A percentile compares a stretch with the other conserved stretches of the same genome.
phyloP scores from a whole-genome alignment of 2,329 filamentous ascomycete genomes.

The Colletotrichum liaoningense region DNA sequence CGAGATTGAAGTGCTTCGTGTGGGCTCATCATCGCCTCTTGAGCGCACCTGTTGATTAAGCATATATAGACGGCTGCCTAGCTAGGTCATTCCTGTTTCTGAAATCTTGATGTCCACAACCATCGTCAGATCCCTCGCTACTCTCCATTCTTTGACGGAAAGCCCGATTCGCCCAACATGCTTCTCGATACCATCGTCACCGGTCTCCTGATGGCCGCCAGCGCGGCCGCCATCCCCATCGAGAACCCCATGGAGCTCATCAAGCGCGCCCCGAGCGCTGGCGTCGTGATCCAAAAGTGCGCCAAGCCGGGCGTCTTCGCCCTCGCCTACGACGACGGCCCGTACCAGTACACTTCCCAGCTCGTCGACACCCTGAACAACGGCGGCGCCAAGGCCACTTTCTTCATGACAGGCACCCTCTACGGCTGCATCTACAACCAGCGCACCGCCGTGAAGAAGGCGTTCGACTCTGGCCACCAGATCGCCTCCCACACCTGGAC shows the following conservation, averaged over 20 bases:
- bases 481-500: conserved; percentile 66
- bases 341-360: conserved; percentile 59
- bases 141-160: neutral
- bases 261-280: conserved; percentile 52
- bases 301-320: conserved; percentile 56
- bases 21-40: conserved; percentile 14
- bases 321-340: conserved; percentile 66
- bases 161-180: conserved; percentile 37
- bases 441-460: conserved; percentile 63
- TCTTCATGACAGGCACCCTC: conserved; percentile 64
- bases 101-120: neutral
- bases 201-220: conserved; percentile 42
- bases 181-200: conserved; percentile 40
- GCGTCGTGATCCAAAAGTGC: conserved; percentile 59
- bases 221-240: conserved; percentile 45
- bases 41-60: neutral
- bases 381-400: conserved; percentile 62
- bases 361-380: conserved; percentile 63
- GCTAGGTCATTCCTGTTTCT: neutral
- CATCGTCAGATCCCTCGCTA: neutral
- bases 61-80: conserved; percentile 19
- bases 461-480: conserved; percentile 62
- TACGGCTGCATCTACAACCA: conserved; percentile 64
- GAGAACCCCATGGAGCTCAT: conserved; percentile 52
- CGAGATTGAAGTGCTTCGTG: conserved; percentile 29